Evolutionary conservation across 2,329 filamentous ascomycete species (phyloP).

Genomic region (Diaporthe sp.): DNA sequence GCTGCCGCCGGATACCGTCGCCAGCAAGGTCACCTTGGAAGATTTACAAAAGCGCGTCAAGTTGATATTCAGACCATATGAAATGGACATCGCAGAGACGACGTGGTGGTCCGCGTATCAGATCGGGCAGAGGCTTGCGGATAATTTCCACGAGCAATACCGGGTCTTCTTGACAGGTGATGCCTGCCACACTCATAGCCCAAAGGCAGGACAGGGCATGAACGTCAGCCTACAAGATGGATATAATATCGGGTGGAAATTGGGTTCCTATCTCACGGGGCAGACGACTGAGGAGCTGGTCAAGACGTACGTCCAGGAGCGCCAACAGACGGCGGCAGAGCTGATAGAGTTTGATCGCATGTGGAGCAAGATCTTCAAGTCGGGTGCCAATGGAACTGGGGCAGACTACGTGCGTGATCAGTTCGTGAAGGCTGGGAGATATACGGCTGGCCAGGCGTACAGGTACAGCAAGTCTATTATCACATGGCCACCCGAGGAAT

Average conservation of each 20-base stretch:
- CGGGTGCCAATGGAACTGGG: conserved; percentile 50
- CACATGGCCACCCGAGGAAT: conserved; percentile 47
- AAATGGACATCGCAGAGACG: conserved; percentile 67
- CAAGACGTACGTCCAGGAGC: conserved; percentile 67
- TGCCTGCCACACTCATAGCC: conserved; percentile 76
- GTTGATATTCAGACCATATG: conserved; percentile 68
- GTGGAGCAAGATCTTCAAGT: conserved; percentile 67
- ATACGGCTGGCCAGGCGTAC: conserved; percentile 72
- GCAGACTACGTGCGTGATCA: conserved; percentile 66
- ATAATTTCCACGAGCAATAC: conserved; percentile 68
- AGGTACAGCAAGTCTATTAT: conserved; percentile 67
- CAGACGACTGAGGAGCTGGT: conserved; percentile 59
- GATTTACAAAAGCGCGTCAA: conserved; percentile 67
- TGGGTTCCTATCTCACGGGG: conserved; percentile 63
- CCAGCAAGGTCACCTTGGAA: conserved; percentile 65
- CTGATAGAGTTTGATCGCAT: conserved; percentile 73
- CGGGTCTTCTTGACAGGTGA: conserved; percentile 75
- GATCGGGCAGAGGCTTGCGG: conserved; percentile 73
- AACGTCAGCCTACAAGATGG: conserved; percentile 74
- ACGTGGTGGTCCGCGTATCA: conserved; percentile 75
- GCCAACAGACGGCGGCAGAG: conserved; percentile 66
- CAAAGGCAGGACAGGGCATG: conserved; percentile 77
- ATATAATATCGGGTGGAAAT: conserved; percentile 74
- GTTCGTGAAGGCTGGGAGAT: conserved; percentile 70
- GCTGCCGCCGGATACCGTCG: conserved; percentile 62